Evolutionary conservation across 2,329 filamentous ascomycete species (phyloP).

Genomic region (Teratosphaeria epicoccoides): DNA sequence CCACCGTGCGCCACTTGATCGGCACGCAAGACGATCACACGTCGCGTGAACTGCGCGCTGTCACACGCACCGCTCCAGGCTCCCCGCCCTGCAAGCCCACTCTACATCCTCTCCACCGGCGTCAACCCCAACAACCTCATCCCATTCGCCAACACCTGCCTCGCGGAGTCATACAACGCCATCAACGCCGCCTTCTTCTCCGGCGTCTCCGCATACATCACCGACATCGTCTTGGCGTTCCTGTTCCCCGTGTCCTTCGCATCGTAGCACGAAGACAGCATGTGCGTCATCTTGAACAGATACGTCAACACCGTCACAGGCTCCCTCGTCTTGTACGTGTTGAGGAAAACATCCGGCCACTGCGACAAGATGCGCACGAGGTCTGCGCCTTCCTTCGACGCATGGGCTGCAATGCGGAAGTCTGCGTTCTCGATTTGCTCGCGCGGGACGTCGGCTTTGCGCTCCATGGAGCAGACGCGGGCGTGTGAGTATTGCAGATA

Average conservation of each 20-base stretch:
- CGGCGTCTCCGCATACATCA: slow-evolving; percentile 61
- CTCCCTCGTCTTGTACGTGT: slow-evolving; percentile 75
- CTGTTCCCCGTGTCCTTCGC: slow-evolving; percentile 34
- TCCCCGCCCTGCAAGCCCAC: too few species aligned
- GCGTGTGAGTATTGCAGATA: slow-evolving; percentile 78
- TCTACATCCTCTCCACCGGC: slow-evolving; percentile 55
- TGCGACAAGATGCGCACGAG: slow-evolving; percentile 67
- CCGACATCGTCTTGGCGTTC: slow-evolving; percentile 46
- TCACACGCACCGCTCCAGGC: too few species aligned
- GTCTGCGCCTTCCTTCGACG: slow-evolving; percentile 60
- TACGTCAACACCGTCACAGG: slow-evolving; percentile 59
- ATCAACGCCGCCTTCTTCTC: slow-evolving; percentile 61
- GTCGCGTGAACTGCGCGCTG: too few species aligned
- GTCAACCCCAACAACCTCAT: slow-evolving; percentile 71
- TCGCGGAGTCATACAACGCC: slow-evolving; percentile 66
- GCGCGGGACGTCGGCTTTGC: slow-evolving; percentile 45
- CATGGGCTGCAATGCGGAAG: slow-evolving; percentile 49
- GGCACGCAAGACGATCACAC: too few species aligned
- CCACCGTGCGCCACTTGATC: too few species aligned
- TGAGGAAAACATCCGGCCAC: slow-evolving; percentile 75
- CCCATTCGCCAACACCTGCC: slow-evolving; percentile 68
- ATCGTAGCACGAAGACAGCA: slow-evolving; percentile 70
- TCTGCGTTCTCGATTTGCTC: slow-evolving; percentile 52
- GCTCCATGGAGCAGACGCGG: slow-evolving; percentile 51
- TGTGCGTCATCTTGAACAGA: slow-evolving; percentile 78